Conservation (phyloP, 495 filamentous ascomycete genomes). For the Hyphodiscus hymeniophilus region DNA sequence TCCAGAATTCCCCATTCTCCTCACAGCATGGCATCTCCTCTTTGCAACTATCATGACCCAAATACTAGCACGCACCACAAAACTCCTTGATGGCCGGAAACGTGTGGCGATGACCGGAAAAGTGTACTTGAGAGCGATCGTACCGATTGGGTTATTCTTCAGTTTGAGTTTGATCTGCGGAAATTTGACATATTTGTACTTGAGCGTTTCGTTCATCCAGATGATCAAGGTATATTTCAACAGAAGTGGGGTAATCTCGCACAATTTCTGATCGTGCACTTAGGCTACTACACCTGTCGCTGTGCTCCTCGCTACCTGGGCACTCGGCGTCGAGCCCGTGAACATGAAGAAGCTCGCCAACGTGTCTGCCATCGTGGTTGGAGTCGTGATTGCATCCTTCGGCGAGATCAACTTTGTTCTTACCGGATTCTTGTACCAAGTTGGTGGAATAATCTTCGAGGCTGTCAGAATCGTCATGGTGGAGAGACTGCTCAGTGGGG, state of each 20-base stretch:
- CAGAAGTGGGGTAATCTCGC: neutral
- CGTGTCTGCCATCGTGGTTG: constrained; percentile 80
- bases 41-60: constrained; percentile 91
- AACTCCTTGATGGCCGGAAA: constrained; percentile 80
- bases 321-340: constrained; percentile 65
- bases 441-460: constrained; percentile 79
- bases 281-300: constrained; percentile 80
- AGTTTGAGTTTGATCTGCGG: constrained; percentile 90
- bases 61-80: constrained; percentile 76
- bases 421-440: constrained; percentile 80
- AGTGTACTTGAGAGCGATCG: constrained; percentile 83
- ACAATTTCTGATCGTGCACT: constrained; percentile 18
- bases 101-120: constrained; percentile 88
- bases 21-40: constrained; percentile 88
- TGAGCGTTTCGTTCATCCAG: constrained; percentile 92
- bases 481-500: constrained; percentile 75
- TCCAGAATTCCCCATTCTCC: constrained; percentile 56
- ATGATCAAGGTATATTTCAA: constrained; percentile 69
- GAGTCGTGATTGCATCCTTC: constrained; percentile 82
- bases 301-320: constrained; percentile 78
- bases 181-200: constrained; percentile 86
- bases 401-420: constrained; percentile 90
- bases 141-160: constrained; percentile 90
- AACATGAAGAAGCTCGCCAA: constrained; percentile 77
- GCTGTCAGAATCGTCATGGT: constrained; percentile 89